phyloP scores from a whole-genome alignment of 2,329 filamentous ascomycete genomes.

The Beauveria bassiana region DNA sequence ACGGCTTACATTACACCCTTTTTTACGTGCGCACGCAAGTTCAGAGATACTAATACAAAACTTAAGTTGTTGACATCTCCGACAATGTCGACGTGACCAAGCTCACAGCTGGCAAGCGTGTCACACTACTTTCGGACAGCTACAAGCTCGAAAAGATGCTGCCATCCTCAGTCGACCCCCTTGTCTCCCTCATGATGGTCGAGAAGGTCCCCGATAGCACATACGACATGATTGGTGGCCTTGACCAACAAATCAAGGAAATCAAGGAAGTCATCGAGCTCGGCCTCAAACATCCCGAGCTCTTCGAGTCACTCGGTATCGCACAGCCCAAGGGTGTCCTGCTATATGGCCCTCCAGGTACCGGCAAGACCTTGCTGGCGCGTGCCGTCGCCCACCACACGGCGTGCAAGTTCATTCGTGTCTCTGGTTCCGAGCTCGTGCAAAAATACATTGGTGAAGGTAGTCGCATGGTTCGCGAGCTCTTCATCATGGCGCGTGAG shows the following conservation, averaged over 20 bases:
- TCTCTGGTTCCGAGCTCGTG: conserved; percentile 90
- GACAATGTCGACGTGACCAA: conserved; percentile 92
- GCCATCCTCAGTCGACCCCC: conserved; percentile 92
- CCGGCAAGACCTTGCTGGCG: conserved; percentile 91
- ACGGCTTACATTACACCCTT: conserved; percentile 24
- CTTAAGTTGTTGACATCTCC: conserved; percentile 83
- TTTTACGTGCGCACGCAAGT: background rate
- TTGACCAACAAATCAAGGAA: conserved; percentile 99
- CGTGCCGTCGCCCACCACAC: conserved; percentile 96
- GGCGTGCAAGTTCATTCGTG: conserved; percentile 97
- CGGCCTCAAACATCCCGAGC: conserved; percentile 93
- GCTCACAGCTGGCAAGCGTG: conserved; percentile 94
- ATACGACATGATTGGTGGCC: conserved; percentile 99
- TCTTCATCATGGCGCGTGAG: conserved; percentile 98
- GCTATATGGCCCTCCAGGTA: conserved; percentile 92
- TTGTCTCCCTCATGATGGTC: conserved; percentile 99
- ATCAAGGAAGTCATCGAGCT: conserved; percentile 99
- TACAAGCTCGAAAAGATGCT: conserved; percentile 99
- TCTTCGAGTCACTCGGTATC: conserved; percentile 98
- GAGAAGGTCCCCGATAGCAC: conserved; percentile 99
- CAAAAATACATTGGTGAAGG: conserved; percentile 99
- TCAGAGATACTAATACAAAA: conserved; percentile 5
- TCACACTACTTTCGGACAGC: conserved; percentile 90
- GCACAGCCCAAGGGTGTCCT: conserved; percentile 96
- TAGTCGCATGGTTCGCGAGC: conserved; percentile 94